Evolutionary conservation across 345 rosid genomes (phyloP), one percentile per base, ranked within the genome.

Genomic region (Populus alba): DNA sequence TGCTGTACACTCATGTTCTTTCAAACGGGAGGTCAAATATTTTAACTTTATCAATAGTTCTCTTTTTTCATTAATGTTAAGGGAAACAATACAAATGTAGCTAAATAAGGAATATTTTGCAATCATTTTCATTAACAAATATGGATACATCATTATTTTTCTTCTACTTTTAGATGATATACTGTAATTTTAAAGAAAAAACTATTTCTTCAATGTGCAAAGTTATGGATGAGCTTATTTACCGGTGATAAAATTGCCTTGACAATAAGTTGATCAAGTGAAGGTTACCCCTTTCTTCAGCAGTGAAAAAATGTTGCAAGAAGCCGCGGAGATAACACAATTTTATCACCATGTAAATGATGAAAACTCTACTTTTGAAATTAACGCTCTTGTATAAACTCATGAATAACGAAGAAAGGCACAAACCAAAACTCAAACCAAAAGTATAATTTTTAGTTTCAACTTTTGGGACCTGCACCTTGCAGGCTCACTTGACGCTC

Each of bases 361-460:
- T 2, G 20, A 38, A 62, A 59, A 41, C 47, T 55, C 66, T 63
- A 59, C 57, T 37, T 35, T 70, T 68, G 69, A 22, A 41, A 68
- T 43, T 17, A 74, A 80, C 65, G 62, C 68, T 74, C 74, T 35
- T 61, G 35, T 75, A 69, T 23, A 13, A 47, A 23, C 37, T 7
- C 7, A 12, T 9, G 45, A 66, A 70, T 2, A n/a, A 22, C 27
- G 33, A 17, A n/a, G 47, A 15, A 43, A 68, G 7, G 18, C 66
- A 75, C 53, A 33, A 4, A 5, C 39, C 31, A 75, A 61, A 63
- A 61, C 73, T 43, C 69, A 74, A 68, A 74, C 65, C 79, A 38
- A 33, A 43, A 22, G 76, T 73, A 73, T 38, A 45, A 38, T 38
- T 72, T 73, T 22, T 49, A 63, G 63, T 61, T 74, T 35, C 53